phyloP scores from a whole-genome alignment of 2,329 filamentous ascomycete species.

The Xylariaceae sp. region DNA sequence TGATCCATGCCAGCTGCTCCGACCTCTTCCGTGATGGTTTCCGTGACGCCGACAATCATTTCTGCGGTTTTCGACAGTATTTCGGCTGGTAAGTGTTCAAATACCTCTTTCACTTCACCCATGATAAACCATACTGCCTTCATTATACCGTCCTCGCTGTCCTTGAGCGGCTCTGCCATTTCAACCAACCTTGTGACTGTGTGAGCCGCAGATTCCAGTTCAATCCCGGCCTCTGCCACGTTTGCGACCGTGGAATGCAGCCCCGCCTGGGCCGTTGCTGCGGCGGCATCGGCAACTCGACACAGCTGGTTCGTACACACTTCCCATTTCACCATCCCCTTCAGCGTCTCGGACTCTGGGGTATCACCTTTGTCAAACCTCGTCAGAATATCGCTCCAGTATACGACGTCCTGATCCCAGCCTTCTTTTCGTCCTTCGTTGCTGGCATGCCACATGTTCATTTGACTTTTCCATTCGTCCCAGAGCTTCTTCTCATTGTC shows the following conservation, averaged over 20 bases:
- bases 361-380: conserved; percentile 4
- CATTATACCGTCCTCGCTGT: neutral
- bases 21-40: neutral
- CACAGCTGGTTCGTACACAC: neutral
- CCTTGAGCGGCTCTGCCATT: neutral
- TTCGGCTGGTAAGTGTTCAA: conserved; percentile 1
- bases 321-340: conserved; percentile 9
- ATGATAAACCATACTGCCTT: conserved; percentile 3
- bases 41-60: conserved; percentile 1
- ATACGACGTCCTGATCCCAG: conserved; percentile 8
- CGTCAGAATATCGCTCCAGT: conserved; percentile 7
- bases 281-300: conserved; percentile 2
- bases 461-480: conserved; percentile 9
- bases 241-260: conserved; percentile 2
- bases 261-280: conserved; percentile 5
- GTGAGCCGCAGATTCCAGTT: conserved; percentile 2
- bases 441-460: conserved; percentile 6
- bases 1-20: too few relatives aligned
- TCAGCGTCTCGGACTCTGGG: neutral
- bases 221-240: conserved; percentile 1
- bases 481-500: conserved; percentile 6
- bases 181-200: conserved; percentile 2
- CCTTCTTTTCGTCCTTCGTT: conserved; percentile 4
- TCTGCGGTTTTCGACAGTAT: neutral
- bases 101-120: neutral